Evolutionary conservation across 371 early-diverging fungal genomes (phyloP), one percentile per base, ranked within the genome.

Genomic region (Lichtheimia ornata): DNA sequence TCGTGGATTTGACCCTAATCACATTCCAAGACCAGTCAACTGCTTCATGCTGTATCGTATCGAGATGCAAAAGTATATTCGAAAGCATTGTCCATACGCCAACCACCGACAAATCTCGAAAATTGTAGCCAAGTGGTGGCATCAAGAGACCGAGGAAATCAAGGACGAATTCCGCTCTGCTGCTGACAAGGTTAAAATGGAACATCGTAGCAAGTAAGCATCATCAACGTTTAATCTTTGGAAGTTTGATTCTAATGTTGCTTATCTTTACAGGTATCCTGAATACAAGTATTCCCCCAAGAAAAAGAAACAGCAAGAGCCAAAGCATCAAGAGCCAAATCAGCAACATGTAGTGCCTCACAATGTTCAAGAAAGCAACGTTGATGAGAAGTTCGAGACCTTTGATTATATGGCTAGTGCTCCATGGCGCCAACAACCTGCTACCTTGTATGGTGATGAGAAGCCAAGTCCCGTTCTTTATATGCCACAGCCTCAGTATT

Each of bases 211-310:
- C 58, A 64, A 69, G 74, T 84, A 87, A 67, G 82, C 82, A 11
- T 35, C 11, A 35, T 35, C 35, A 35, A 9, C 11, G 9, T 35
- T 0, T 9, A 35, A 35, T 22, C 22, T 22, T 9, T 35, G 35
- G 35, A 11, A 35, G 11, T 9, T 35, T 11, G 6, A 9, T 4
- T 35, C 9, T 35, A 35, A 9, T 9, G 35, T 11, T 35, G 71
- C 77, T 69, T 82, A 83, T 67, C 47, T 44, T 27, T 24, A 12
- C 47, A 69, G 81, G 62, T 85, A 89, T 60, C 91, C 91, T 12
- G 77, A 83, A 61, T 91, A 90, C 74, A 88, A 84, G 67, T 91
- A 87, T 50, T 67, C 77, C 47, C 90, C 91, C 41, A 83, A 84
- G 64, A 83, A 85, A 63, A 86, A 83, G 57, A 86, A 84, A 47